Evolutionary conservation across 805 yeast species (phyloP).

Genomic region (Candida namnaoensis): DNA sequence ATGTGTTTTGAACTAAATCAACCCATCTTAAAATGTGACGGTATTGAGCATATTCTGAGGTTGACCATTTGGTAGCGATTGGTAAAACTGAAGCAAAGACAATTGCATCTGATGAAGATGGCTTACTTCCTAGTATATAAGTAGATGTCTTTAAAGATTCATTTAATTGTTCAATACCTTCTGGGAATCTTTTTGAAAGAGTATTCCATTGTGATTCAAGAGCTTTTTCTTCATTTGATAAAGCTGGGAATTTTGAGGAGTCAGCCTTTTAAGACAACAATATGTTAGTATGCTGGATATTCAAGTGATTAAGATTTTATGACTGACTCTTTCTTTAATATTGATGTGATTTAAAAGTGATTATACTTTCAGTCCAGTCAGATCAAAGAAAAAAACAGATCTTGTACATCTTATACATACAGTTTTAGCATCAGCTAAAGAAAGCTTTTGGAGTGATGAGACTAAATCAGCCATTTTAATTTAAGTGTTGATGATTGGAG

Average conservation of each 20-base stretch:
- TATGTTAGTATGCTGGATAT: background rate
- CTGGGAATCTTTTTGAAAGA: slow-evolving; percentile 55
- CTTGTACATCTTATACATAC: background rate
- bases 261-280: slow-evolving; percentile 6
- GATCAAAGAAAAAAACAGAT: background rate
- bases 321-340: too few relatives aligned
- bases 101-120: slow-evolving; percentile 62
- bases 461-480: slow-evolving; percentile 19
- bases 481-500: too few relatives aligned
- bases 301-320: too few relatives aligned
- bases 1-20: slow-evolving; percentile 71
- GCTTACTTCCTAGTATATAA: slow-evolving; percentile 58
- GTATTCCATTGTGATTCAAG: slow-evolving; percentile 74
- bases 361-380: too few relatives aligned
- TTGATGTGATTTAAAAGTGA: too few relatives aligned
- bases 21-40: slow-evolving; percentile 94
- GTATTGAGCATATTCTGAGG: slow-evolving; percentile 44
- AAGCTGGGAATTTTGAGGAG: slow-evolving; percentile 14
- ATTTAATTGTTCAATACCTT: slow-evolving; percentile 51
- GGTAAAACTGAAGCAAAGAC: slow-evolving; percentile 64
- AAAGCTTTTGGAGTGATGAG: slow-evolving; percentile 20
- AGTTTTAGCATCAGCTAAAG: slow-evolving; percentile 15
- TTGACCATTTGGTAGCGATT: slow-evolving; percentile 44
- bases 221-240: slow-evolving; percentile 51
- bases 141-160: slow-evolving; percentile 60